phyloP scores from a whole-genome alignment of 192 early-diverging fungal genomes.

The Rhizophlyctis rosea region DNA sequence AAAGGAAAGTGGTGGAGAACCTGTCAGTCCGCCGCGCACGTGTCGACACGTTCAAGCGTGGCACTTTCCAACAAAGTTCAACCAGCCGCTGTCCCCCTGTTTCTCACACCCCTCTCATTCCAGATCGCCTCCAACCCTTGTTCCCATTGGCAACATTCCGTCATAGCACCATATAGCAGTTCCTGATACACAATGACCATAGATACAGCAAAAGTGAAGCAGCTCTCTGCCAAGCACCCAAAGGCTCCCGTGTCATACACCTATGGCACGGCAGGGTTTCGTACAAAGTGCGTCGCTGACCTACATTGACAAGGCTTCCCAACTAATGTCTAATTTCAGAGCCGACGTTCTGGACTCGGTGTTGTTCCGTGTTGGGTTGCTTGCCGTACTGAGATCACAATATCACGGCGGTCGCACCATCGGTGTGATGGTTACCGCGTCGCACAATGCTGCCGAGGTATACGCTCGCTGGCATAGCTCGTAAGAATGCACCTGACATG shows the following conservation, averaged over 20 bases:
- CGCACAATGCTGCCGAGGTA: slow-evolving; percentile 91
- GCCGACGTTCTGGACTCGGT: slow-evolving; percentile 88
- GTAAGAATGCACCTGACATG: not conserved
- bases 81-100: too few relatives aligned
- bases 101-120: too few relatives aligned
- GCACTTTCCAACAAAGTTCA: too few relatives aligned
- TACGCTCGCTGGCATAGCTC: not conserved
- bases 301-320: not conserved
- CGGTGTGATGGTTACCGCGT: slow-evolving; percentile 98
- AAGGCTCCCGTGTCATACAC: slow-evolving; percentile 63
- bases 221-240: slow-evolving; percentile 55
- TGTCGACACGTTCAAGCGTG: too few relatives aligned
- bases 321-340: slow-evolving; percentile 27
- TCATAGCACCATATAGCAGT: too few relatives aligned
- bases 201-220: not conserved
- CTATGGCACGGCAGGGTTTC: slow-evolving; percentile 98
- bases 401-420: slow-evolving; percentile 78
- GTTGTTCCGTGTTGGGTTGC: slow-evolving; percentile 86
- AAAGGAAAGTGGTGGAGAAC: too few relatives aligned
- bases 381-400: slow-evolving; percentile 90
- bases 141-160: too few relatives aligned
- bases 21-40: too few relatives aligned
- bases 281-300: slow-evolving; percentile 69
- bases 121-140: too few relatives aligned
- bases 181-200: slow-evolving; percentile 12